Evolutionary conservation across 352 stramenopile genomes (phyloP).

Genomic region (Phytophthora pistaciae): DNA sequence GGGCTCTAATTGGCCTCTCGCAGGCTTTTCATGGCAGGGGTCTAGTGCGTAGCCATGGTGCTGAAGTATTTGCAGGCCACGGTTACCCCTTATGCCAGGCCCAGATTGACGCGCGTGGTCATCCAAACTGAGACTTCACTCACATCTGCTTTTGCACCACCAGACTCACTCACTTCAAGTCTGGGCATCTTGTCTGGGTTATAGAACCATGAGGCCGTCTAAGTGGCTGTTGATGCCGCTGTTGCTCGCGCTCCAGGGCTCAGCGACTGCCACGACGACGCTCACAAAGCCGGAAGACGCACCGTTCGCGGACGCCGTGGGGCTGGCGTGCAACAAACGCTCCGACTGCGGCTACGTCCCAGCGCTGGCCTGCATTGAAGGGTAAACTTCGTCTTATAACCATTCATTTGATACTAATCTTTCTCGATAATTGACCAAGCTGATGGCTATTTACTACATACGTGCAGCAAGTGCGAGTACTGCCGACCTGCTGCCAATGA

Average conservation of each 20-base stretch:
- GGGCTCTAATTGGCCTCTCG: constrained; percentile 17
- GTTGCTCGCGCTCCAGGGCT: constrained; percentile 1
- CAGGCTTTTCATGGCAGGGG: constrained; percentile 10
- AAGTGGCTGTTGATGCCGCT: not conserved
- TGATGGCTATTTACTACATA: constrained; percentile 1
- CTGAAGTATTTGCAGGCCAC: not conserved
- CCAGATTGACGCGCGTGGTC: not conserved
- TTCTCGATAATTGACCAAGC: not conserved
- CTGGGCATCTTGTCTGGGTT: not conserved
- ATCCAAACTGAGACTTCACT: constrained; percentile 8
- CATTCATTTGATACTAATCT: not conserved
- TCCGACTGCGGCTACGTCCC: constrained; percentile 79
- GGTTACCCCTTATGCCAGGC: not conserved
- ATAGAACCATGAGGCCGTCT: not conserved
- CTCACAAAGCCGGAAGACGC: constrained; percentile 10
- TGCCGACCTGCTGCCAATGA: constrained; percentile 55
- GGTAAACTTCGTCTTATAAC: constrained; percentile 33
- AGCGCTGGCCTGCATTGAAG: constrained; percentile 69
- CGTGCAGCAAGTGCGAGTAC: constrained; percentile 66
- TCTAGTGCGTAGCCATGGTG: constrained; percentile 1
- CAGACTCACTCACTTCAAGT: constrained; percentile 9
- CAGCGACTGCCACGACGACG: constrained; percentile 3
- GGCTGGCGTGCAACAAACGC: constrained; percentile 53
- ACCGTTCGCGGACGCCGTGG: constrained; percentile 47
- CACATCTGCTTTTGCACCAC: constrained; percentile 23